Percentiles rank a stretch among this genome's conserved stretches.
Conservation (phyloP, 2,329 filamentous ascomycete species). For the Colletotrichum cereale region DNA sequence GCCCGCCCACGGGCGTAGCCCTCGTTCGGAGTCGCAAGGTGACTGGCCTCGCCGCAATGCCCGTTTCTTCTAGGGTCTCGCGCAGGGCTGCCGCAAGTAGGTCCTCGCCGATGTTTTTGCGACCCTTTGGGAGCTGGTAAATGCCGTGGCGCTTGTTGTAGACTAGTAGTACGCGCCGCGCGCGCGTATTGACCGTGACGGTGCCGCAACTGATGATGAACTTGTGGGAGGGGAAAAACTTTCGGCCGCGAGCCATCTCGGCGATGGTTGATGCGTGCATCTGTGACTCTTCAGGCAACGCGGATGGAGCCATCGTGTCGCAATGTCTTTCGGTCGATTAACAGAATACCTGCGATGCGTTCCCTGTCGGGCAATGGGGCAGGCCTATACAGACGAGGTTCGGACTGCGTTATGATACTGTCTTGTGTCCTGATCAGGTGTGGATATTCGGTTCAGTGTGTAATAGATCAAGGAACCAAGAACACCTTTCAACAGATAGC, state of each 20-base stretch:
- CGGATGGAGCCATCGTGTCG: constrained; percentile 30
- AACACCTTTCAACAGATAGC: neutral
- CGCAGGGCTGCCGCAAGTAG: constrained; percentile 57
- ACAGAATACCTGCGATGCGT: neutral
- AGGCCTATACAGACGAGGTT: neutral
- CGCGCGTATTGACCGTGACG: constrained; percentile 55
- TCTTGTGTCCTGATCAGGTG: neutral
- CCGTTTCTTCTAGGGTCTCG: constrained; percentile 63
- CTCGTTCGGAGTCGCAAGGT: constrained; percentile 57
- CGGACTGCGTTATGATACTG: neutral
- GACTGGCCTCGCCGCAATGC: constrained; percentile 54
- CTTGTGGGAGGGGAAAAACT: constrained; percentile 56
- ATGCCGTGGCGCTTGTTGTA: constrained; percentile 58
- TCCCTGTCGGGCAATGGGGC: neutral
- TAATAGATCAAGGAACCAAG: neutral
- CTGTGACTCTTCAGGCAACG: constrained; percentile 18
- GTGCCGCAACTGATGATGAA: constrained; percentile 62
- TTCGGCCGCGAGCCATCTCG: constrained; percentile 31
- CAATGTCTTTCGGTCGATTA: neutral
- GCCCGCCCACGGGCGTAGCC: constrained; percentile 50
- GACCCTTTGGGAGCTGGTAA: constrained; percentile 62
- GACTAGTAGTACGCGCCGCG: constrained; percentile 55
- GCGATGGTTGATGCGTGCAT: constrained; percentile 30
- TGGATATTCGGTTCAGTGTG: neutral
- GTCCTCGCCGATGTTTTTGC: constrained; percentile 61